Base-by-base conservation (phyloP, 345 rosid genomes). In the Citrus unshiu region DNA sequence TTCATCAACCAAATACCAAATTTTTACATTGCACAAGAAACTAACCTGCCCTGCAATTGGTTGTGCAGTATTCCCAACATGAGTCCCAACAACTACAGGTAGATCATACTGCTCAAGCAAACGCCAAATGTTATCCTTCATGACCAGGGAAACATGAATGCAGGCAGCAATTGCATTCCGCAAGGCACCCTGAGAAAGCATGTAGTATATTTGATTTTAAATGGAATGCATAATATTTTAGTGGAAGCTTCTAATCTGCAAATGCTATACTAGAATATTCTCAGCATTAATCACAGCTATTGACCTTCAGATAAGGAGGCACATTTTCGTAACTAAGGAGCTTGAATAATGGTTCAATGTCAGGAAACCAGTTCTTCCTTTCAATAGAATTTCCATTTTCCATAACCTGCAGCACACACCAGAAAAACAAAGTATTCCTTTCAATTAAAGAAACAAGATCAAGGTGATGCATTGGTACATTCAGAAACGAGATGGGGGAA, bases 251-350 rank as follows among this genome's bases (percentile, higher is more conserved):
- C 70, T 7, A 56, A 75, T 57, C 16, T 21, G 76, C 35, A 77
- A 69, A 77, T 58, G 80, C 10, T 62, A 79, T 54, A 74, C 63
- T 67, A 39, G 66, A 69, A 67, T 39, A 68, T 9, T 59, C 49
- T 70, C 74, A 39, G 80, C 61, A 68, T 34, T 73, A 46, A 75
- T 68, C 51, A 56, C 64, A 72, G 63, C 16, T 66, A 78, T 80
- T 61, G 25, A 92, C 99, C 99, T 95, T 95, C 75, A 95, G 86
- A 87, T 89, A 92, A 74, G 98, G 92, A 61, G 95, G 99, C 78
- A 95, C 97, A 59, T 89, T 92, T 86, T 95, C 99, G 80, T 92
- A 93, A 81, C 99, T 82, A 78, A 95, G 99, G 83, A 95, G 98
- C 91, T 91, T 95, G 88, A 93, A 95, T 73, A 95, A 86, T 74